Percentiles rank a stretch among this genome's conserved stretches.
Evolutionary conservation across 78 protist genomes (phyloP).

Genomic region (Guillardia theta): DNA sequence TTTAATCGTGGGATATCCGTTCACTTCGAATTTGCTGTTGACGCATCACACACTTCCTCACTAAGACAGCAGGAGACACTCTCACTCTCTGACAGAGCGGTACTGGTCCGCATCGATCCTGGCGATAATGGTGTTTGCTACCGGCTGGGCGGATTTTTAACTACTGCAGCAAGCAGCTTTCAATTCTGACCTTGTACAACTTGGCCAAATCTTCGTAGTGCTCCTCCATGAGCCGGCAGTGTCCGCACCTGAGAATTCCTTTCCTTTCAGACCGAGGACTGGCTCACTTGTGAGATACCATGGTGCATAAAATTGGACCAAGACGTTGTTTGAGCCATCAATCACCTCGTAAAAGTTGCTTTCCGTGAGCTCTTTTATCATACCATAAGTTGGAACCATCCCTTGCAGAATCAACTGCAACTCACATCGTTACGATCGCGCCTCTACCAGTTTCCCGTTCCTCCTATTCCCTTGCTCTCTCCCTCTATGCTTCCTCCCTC

Average conservation of each 20-base stretch:
- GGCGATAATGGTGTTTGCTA: neutral
- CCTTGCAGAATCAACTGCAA: too few relatives aligned
- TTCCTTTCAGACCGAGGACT: too few relatives aligned
- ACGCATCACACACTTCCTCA: too few relatives aligned
- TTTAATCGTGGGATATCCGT: neutral
- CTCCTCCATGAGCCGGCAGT: neutral
- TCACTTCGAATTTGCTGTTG: neutral
- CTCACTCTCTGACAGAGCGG: neutral
- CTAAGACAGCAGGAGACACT: too few relatives aligned
- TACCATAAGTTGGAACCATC: neutral
- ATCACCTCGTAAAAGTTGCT: neutral
- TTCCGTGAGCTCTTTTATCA: neutral
- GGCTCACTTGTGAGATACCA: neutral
- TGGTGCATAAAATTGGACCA: neutral
- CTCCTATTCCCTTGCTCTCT: too few relatives aligned
- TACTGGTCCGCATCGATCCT: neutral
- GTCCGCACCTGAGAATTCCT: too few relatives aligned
- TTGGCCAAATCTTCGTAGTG: neutral
- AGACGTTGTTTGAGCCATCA: neutral
- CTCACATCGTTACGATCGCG: too few relatives aligned
- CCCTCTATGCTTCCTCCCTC: too few relatives aligned
- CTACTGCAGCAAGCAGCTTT: too few relatives aligned
- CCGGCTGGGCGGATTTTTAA: too few relatives aligned
- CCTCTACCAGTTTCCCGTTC: too few relatives aligned
- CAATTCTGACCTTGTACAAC: neutral